Base-by-base conservation (phyloP, 805 yeast species). In the Starmerella stellata region DNA sequence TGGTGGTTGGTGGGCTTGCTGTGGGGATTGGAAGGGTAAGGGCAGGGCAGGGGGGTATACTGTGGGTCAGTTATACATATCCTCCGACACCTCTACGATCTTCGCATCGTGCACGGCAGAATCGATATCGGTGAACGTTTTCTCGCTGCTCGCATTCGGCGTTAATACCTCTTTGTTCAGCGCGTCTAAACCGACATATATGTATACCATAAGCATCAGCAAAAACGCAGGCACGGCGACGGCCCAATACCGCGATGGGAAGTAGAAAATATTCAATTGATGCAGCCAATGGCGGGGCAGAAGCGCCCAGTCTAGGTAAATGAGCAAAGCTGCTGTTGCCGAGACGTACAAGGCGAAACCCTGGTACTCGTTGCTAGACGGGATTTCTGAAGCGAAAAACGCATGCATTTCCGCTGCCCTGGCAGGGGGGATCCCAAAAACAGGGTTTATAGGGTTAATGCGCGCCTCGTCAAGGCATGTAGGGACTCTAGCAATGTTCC, bases 201-300 rank as follows among this genome's bases (percentile, higher is more conserved):
- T 69, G 52, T 71, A 83, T 15, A 75, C 58, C 82, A 85, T 74
- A 9, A 66, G 55, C 66, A 80, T 72, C 23, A 32, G 58, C 4
- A 76, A 65, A 46, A 70, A 71, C 13, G 80, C 65, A 3, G 95
- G 93, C 2, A 79, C 56, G 1, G 81, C 78, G 27, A 79, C 53
- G 2, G 93, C 75, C 98, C 96, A 90, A 74, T 85, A 78, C 47
- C 92, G 65, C 24, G 87, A 78, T 0, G 96, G 96, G 49, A 75
- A 78, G 56, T 74, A 83, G 50, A 67, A 70, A 16, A 77, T 70
- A 15, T 73, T 74, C 23, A 72, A 46, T 7, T 49, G 49, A 16
- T 40, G 43, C 31, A 78, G 66, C 27, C 68, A 49, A n/a, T 51
- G 44, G 29, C 70, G 69, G 0, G 95, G 95, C 0, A 74, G 52